Base-by-base conservation (phyloP, 805 yeast genomes). In the Ogataea naganishii region DNA sequence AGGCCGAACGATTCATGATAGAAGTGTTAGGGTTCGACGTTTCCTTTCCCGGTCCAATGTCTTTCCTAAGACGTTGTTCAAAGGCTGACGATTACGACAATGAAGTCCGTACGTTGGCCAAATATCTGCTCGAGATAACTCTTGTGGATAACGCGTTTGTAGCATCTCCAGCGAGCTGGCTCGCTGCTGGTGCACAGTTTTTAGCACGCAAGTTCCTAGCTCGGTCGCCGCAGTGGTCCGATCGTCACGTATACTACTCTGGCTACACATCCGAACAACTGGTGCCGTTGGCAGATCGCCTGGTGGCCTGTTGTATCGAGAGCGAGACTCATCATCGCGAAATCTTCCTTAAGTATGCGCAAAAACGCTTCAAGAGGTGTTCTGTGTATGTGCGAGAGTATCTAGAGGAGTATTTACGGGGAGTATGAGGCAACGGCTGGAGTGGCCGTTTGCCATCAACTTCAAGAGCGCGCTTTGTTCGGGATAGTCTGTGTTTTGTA, bases 51-150 rank as follows among this genome's bases (percentile, higher is more conserved):
- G 85, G 82, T 47, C 95, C 95, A 30, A 75, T 86, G 80, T 83
- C 84, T 51, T 88, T 86, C 48, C 60, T 86, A 46, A 72, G 95
- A 51, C 69, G 95, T 48, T 80, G 85, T 23, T 82, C 95, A 25
- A 84, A 82, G 49, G 95, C 95, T 24, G 96, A 86, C 56, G 83
- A 80, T 48, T 86, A 85, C 55, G 92, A 85, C 51, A 72, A 79
- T 36, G 79, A 74, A 49, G 72, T 83, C 30, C 72, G 95, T 54
- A 81, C 92, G 3, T 56, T 83, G 32, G 95, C 89, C n/a, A 86
- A 86, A 53, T 85, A 82, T 53, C 62, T 88, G 34, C 56, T 88
- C 36, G 96, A 88, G 52, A 71, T 80, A 31, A 67, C 86, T 20
- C 64, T 80, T 20, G 75, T 85, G 45, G 94, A 81, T 48, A 71